phyloP scores from a whole-genome alignment of 495 filamentous ascomycete genomes.

The Evernia prunastri region DNA sequence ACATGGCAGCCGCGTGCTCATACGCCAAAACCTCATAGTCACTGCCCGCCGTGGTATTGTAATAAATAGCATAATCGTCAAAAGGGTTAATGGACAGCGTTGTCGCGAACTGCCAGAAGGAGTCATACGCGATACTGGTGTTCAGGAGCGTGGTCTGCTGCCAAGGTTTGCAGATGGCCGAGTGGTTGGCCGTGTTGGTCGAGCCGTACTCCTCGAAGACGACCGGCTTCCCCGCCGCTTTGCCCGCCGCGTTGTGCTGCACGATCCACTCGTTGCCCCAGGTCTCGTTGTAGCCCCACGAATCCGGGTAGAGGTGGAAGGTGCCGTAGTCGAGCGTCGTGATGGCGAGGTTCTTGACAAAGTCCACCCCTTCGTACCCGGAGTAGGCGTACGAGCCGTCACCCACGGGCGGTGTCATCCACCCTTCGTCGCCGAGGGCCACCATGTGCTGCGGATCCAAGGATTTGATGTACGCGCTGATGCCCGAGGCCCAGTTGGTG shows the following conservation, averaged over 20 bases:
- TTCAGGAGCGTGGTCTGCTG: slow-evolving; percentile 48
- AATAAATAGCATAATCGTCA: slow-evolving; percentile 27
- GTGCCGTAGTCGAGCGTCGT: slow-evolving; percentile 58
- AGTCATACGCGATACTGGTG: slow-evolving; percentile 47
- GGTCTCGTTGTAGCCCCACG: slow-evolving; percentile 39
- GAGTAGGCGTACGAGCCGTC: slow-evolving; percentile 55
- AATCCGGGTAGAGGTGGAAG: slow-evolving; percentile 58
- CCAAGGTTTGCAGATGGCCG: slow-evolving; percentile 47
- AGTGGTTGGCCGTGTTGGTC: slow-evolving; percentile 8
- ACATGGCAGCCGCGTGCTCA: slow-evolving; percentile 24
- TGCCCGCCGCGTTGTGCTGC: slow-evolving; percentile 52
- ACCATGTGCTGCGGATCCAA: slow-evolving; percentile 62
- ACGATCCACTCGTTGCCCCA: slow-evolving; percentile 55
- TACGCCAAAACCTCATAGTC: slow-evolving; percentile 20
- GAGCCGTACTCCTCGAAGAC: slow-evolving; percentile 60
- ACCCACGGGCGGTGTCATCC: slow-evolving; percentile 37
- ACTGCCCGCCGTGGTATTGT: slow-evolving; percentile 14
- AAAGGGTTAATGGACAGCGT: slow-evolving; percentile 20
- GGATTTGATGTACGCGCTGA: slow-evolving; percentile 55
- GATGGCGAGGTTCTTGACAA: slow-evolving; percentile 52
- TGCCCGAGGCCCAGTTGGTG: slow-evolving; percentile 55
- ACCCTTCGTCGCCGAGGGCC: slow-evolving; percentile 54
- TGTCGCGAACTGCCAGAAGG: slow-evolving; percentile 61
- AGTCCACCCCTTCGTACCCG: slow-evolving; percentile 56
- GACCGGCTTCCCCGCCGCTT: slow-evolving; percentile 55